Conservation (phyloP, 805 yeast genomes). For the Komagataella kurtzmanii region DNA sequence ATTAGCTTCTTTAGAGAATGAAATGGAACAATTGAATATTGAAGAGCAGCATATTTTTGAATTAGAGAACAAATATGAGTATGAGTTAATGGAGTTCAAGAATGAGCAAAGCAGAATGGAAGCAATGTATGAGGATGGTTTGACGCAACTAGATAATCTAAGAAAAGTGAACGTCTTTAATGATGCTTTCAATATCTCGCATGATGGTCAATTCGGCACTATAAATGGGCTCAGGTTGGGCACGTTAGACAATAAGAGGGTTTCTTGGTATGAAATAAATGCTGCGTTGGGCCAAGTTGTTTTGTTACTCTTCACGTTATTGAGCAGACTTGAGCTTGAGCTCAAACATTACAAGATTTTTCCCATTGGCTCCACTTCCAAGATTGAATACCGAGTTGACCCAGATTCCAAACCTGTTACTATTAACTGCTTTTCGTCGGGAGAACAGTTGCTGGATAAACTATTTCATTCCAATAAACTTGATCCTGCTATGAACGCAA, state of each 20-base stretch:
- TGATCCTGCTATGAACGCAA: conserved; percentile 71
- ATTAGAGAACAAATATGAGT: conserved; percentile 40
- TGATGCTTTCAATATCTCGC: conserved; percentile 73
- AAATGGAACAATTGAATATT: conserved; percentile 19
- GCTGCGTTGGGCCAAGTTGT: conserved; percentile 85
- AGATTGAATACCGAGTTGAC: conserved; percentile 40
- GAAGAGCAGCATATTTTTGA: conserved; percentile 33
- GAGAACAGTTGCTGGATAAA: conserved; percentile 63
- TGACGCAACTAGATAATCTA: conserved; percentile 55
- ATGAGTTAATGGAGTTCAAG: conserved; percentile 34
- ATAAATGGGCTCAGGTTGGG: conserved; percentile 85
- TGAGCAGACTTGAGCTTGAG: conserved; percentile 39
- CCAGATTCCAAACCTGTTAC: conserved; percentile 23
- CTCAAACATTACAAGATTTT: conserved; percentile 48
- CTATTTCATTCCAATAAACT: conserved; percentile 61
- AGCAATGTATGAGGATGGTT: conserved; percentile 46
- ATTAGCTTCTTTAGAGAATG: conserved; percentile 27
- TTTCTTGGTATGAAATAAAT: conserved; percentile 85
- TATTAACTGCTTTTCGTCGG: conserved; percentile 49
- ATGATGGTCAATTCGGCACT: conserved; percentile 75
- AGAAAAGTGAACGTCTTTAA: conserved; percentile 72
- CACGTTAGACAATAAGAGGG: conserved; percentile 36
- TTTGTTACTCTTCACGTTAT: conserved; percentile 51
- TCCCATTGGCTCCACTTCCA: conserved; percentile 80
- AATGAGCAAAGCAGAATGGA: conserved; percentile 50